Base-by-base conservation (phyloP, 257 asterid genomes). In the Gardenia jasminoides region DNA sequence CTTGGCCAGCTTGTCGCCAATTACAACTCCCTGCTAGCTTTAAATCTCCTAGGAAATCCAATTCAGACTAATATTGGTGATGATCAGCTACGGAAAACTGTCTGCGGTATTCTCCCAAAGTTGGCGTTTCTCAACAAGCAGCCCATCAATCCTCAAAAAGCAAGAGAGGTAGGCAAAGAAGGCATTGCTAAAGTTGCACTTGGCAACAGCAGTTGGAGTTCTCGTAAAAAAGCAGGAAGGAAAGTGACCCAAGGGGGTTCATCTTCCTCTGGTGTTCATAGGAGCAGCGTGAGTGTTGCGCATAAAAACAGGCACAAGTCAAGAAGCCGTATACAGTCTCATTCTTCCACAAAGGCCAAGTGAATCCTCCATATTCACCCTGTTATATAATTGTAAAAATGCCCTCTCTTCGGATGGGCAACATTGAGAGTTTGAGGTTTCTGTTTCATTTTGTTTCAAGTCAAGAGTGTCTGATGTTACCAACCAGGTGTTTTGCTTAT, bases 1-100 rank as follows among this genome's bases (percentile, higher is more conserved):
- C 89, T 94, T 20, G 94, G 97, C 52, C 98, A 94, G 87, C 94
- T 91, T 31, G 97, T 90, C 24, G 98, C 97, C 48, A 94, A 91
- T 83, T 90, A 90, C 77, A 87, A 80, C 79, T 88, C 97, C 77
- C 81, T 94, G 19, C 77, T 85, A 56, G 96, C 97, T 76, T 76
- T 94, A 22, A 92, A 91, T 83, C 90, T 94, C 4, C 70, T 90
- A 78, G 98, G 98, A 15, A 90, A 92, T 83, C 97, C 97, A 12
- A 85, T 90, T 39, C 97, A 92, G 82, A 88, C 83, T 85, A 94
- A 89, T 66, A 71, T 91, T 15, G 87, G 89, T 4, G 94, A 94
- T 17, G 96, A 91, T 6, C 94, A 90, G 46, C 46, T 94, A 84
- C 85, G 91, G 0, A 94, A 90, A 86, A 80, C 88, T 7, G 70